phyloP scores from a whole-genome alignment of 2,329 filamentous ascomycete species.

The Scedosporium boydii region DNA sequence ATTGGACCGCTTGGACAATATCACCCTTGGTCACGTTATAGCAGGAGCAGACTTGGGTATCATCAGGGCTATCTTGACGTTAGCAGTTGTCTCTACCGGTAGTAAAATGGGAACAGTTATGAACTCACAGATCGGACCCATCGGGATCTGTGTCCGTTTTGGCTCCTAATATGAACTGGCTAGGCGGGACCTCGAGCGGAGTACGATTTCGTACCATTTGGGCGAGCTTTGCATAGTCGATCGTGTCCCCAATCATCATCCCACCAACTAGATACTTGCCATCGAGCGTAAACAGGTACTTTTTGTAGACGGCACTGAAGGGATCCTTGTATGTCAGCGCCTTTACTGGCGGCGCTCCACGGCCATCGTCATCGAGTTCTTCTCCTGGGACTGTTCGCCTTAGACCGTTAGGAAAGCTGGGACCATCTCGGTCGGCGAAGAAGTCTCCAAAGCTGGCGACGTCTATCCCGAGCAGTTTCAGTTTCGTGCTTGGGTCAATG shows the following conservation, averaged over 20 bases:
- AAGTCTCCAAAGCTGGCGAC: conserved; percentile 92
- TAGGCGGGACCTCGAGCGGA: conserved; percentile 64
- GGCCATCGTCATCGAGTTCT: not conserved
- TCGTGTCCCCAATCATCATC: conserved; percentile 94
- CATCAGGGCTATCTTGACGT: conserved; percentile 51
- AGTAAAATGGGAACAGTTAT: not conserved
- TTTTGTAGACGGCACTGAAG: conserved; percentile 84
- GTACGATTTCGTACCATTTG: conserved; percentile 82
- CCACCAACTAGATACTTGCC: conserved; percentile 87
- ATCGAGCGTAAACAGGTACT: conserved; percentile 82
- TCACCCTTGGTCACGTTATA: conserved; percentile 88
- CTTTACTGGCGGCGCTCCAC: conserved; percentile 51
- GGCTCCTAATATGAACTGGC: conserved; percentile 74
- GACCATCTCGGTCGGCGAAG: conserved; percentile 80
- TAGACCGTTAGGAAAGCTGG: conserved; percentile 54
- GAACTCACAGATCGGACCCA: conserved; percentile 46
- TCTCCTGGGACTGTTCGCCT: conserved; percentile 5
- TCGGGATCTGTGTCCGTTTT: conserved; percentile 65
- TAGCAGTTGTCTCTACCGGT: not conserved
- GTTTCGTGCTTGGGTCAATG: conserved; percentile 82
- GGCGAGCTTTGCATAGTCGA: conserved; percentile 81
- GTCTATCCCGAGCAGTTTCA: conserved; percentile 82
- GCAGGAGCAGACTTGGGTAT: conserved; percentile 85
- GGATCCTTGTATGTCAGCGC: conserved; percentile 82
- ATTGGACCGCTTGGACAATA: conserved; percentile 61